Evolutionary conservation across 495 filamentous ascomycete genomes (phyloP).

Genomic region (Aspergillus carlsbadensis): DNA sequence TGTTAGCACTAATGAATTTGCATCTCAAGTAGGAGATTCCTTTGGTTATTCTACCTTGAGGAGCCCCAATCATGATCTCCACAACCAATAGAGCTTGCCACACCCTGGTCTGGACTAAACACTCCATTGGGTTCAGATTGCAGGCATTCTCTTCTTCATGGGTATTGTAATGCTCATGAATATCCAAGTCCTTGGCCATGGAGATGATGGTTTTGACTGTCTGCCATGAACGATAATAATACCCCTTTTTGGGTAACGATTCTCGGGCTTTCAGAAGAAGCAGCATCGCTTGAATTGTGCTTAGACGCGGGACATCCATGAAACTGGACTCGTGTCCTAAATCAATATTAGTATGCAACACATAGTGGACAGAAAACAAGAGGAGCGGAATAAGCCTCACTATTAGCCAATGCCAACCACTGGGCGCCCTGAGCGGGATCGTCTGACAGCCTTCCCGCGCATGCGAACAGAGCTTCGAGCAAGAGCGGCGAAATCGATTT

Average conservation of each 20-base stretch:
- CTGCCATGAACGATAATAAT: constrained; percentile 98
- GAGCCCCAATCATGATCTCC: constrained; percentile 91
- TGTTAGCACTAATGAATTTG: constrained; percentile 24
- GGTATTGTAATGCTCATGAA: constrained; percentile 80
- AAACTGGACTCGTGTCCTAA: constrained; percentile 92
- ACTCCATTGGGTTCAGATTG: constrained; percentile 68
- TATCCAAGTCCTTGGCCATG: constrained; percentile 89
- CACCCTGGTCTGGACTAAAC: constrained; percentile 77
- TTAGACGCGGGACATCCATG: constrained; percentile 89
- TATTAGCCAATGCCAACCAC: constrained; percentile 90
- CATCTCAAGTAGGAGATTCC: not conserved
- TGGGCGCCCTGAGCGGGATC: constrained; percentile 83
- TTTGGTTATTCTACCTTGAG: constrained; percentile 68
- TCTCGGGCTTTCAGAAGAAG: constrained; percentile 91
- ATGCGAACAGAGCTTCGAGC: constrained; percentile 94
- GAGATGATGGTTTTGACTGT: constrained; percentile 87
- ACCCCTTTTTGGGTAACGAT: constrained; percentile 85
- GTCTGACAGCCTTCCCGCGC: constrained; percentile 77
- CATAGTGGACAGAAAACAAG: not conserved
- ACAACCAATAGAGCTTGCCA: constrained; percentile 89
- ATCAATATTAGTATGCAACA: constrained; percentile 21
- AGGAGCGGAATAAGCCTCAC: constrained; percentile 50
- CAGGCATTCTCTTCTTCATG: constrained; percentile 73
- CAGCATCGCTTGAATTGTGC: constrained; percentile 89
- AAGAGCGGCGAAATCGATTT: constrained; percentile 87